phyloP scores from a whole-genome alignment of 1,284 basidiomycete species.

The Inonotus obliquus region DNA sequence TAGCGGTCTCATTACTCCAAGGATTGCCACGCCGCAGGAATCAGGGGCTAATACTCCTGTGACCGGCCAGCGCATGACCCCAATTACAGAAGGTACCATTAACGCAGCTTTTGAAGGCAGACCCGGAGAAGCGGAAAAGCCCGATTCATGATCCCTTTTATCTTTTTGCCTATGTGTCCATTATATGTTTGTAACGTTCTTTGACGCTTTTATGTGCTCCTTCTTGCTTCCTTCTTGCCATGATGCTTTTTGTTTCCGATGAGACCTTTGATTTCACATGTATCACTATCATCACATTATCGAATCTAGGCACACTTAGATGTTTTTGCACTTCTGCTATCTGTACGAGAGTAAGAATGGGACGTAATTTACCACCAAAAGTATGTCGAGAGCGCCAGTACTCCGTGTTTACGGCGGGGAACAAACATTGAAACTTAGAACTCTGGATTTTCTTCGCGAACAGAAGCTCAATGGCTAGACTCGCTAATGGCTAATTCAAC shows the following conservation, averaged over 20 bases:
- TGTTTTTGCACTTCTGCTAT: not conserved
- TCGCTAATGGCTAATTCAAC: not conserved
- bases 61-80: conserved; percentile 8
- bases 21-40: conserved; percentile 33
- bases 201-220: not conserved
- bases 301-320: not conserved
- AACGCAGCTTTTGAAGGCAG: conserved; percentile 14
- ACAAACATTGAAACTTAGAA: no score
- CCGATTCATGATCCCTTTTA: not conserved
- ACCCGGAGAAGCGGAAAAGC: conserved; percentile 9
- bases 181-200: not conserved
- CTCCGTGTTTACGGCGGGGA: not conserved
- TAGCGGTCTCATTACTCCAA: conserved; percentile 64
- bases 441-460: not conserved
- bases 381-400: not conserved
- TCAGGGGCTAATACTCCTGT: conserved; percentile 35
- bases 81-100: conserved; percentile 16
- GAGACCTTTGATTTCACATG: not conserved
- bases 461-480: not conserved
- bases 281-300: not conserved
- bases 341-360: not conserved
- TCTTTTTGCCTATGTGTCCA: not conserved
- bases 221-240: no score
- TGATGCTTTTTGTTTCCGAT: not conserved
- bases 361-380: not conserved